A percentile compares a stretch with the other conserved stretches of the same genome.
Evolutionary conservation across 2,329 filamentous ascomycete species (phyloP).

Genomic region (Ramularia endophylla): DNA sequence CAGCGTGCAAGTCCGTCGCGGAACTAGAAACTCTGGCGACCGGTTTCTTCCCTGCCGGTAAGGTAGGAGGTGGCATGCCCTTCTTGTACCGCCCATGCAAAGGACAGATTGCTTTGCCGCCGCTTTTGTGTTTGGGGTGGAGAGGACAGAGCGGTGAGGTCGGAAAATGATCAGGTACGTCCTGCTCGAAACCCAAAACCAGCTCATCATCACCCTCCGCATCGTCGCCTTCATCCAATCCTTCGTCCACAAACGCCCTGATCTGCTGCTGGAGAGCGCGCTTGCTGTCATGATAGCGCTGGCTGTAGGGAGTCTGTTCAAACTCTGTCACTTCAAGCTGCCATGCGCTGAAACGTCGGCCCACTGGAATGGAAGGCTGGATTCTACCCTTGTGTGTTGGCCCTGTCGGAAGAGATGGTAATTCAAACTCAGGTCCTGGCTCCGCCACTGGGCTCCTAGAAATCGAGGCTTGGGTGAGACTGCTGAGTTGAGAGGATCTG

Average conservation of each 20-base stretch:
- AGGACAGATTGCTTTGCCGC: conserved; percentile 34
- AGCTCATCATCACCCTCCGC: conserved; percentile 19
- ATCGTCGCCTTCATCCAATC: conserved; percentile 19
- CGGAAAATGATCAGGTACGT: conserved; percentile 40
- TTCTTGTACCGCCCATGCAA: conserved; percentile 32
- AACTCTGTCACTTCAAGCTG: conserved; percentile 26
- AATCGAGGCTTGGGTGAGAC: too few relatives aligned
- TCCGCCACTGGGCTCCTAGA: too few relatives aligned
- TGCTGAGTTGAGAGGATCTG: neutral
- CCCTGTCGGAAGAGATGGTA: too few relatives aligned
- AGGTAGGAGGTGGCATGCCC: neutral
- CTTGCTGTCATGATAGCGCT: conserved; percentile 26
- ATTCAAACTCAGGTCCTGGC: neutral
- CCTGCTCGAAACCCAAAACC: conserved; percentile 28
- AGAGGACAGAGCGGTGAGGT: conserved; percentile 39
- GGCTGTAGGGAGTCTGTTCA: conserved; percentile 26
- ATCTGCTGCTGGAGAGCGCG: conserved; percentile 22
- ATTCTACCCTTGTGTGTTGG: neutral
- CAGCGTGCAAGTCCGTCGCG: neutral
- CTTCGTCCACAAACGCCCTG: conserved; percentile 21
- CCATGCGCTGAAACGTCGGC: conserved; percentile 4
- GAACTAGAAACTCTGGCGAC: neutral
- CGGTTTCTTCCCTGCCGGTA: neutral
- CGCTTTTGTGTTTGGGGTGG: conserved; percentile 31
- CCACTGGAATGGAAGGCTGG: neutral